These are phyloP conservation scores for Macadamia tetraphylla DNA, from an alignment of 164 flowering plant genomes.

Conservation along the genomic window DNA sequence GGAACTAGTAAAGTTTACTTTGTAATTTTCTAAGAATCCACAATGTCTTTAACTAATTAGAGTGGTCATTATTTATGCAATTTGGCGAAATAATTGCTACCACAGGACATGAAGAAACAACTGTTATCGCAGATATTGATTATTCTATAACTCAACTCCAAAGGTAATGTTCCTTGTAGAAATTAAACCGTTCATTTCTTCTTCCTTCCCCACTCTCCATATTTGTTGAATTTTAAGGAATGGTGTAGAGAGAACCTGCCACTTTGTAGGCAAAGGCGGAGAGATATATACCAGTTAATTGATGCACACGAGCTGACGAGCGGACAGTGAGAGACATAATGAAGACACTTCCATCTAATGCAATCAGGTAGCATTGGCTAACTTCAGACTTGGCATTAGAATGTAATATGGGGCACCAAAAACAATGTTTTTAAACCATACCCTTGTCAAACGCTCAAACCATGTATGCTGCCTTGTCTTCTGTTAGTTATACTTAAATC, in stretches of 20 bases:
- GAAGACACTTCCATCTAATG: too few relatives aligned
- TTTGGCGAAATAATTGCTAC: slow-evolving; percentile 39
- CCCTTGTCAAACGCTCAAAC: too few relatives aligned
- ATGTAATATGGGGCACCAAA: too few relatives aligned
- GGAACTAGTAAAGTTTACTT: background rate
- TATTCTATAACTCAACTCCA: slow-evolving; percentile 22
- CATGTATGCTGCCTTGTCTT: too few relatives aligned
- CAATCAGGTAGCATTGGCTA: too few relatives aligned
- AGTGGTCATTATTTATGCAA: slow-evolving; percentile 14
- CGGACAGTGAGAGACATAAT: too few relatives aligned
- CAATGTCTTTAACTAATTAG: background rate
- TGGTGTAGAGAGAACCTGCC: slow-evolving; percentile 28
- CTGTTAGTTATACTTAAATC: too few relatives aligned
- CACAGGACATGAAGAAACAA: slow-evolving; percentile 30
- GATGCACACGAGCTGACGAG: background rate
- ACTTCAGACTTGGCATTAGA: too few relatives aligned
- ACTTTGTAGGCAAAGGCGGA: slow-evolving; percentile 23
- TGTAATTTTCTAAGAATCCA: too few relatives aligned
- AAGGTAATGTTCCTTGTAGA: slow-evolving; percentile 17
- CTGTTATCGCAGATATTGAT: slow-evolving; percentile 38
- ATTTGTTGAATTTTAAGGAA: background rate
- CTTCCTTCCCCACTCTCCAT: background rate
- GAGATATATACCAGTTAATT: slow-evolving; percentile 29
- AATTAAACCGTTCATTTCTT: background rate
- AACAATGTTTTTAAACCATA: too few relatives aligned